phyloP scores from a whole-genome alignment of 2,329 filamentous ascomycete species.

The Colletotrichum trifolii region DNA sequence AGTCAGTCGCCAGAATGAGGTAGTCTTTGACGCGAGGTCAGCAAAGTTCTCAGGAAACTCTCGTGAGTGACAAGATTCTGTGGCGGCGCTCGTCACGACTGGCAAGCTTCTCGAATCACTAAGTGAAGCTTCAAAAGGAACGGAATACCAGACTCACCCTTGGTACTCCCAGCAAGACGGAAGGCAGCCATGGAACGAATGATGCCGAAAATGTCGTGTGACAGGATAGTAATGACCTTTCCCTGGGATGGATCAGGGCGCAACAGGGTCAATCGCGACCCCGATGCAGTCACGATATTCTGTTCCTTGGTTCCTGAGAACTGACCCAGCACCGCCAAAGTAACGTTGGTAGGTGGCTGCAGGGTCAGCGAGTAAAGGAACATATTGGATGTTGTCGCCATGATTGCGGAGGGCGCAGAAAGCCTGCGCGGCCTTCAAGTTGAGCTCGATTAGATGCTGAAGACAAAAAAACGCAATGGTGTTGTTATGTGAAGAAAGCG shows the following conservation, averaged over 20 bases:
- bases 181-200: slow-evolving; percentile 91
- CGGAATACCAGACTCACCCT: slow-evolving; percentile 76
- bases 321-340: slow-evolving; percentile 91
- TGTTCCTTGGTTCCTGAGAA: slow-evolving; percentile 97
- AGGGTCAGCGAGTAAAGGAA: slow-evolving; percentile 98
- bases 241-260: slow-evolving; percentile 87
- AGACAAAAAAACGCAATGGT: slow-evolving; percentile 32
- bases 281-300: slow-evolving; percentile 94
- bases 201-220: slow-evolving; percentile 96
- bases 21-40: slow-evolving; percentile 74
- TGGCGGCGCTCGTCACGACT: slow-evolving; percentile 24
- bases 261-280: slow-evolving; percentile 88
- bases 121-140: slow-evolving; percentile 66
- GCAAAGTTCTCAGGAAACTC: slow-evolving; percentile 31
- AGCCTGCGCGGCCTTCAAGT: slow-evolving; percentile 59
- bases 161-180: slow-evolving; percentile 90
- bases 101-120: slow-evolving; percentile 65
- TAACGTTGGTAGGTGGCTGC: slow-evolving; percentile 89
- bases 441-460: slow-evolving; percentile 28
- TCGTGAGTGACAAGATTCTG: slow-evolving; percentile 19
- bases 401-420: slow-evolving; percentile 66
- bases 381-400: slow-evolving; percentile 99
- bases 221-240: slow-evolving; percentile 86
- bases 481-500: slow-evolving; percentile 28
- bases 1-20: slow-evolving; percentile 94